phyloP scores from a whole-genome alignment of 352 stramenopile genomes.

The Achlya hypogyna region DNA sequence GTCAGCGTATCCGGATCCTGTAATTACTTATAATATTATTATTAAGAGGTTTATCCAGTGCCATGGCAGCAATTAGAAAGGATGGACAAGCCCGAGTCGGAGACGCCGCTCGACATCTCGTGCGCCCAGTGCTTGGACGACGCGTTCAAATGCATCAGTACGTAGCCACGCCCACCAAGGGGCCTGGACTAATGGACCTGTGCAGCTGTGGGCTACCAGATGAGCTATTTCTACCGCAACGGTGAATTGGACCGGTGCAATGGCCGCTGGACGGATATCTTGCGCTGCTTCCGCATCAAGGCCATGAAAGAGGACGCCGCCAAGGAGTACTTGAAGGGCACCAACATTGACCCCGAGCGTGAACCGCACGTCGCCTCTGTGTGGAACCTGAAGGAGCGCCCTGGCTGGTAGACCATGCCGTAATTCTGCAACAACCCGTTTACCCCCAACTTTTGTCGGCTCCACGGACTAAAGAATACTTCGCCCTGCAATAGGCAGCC shows the following conservation, averaged over 20 bases:
- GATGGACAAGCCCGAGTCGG: background rate
- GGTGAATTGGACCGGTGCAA: constrained; percentile 68
- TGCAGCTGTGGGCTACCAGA: constrained; percentile 63
- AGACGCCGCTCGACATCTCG: background rate
- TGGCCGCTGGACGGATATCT: constrained; percentile 75
- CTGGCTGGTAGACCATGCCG: constrained; percentile 70
- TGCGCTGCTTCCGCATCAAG: constrained; percentile 61
- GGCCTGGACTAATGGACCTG: background rate
- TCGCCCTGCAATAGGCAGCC: too few relatives aligned
- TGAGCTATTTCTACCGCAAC: constrained; percentile 73
- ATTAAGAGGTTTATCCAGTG: background rate
- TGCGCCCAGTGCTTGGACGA: constrained; percentile 74
- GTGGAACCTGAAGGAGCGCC: constrained; percentile 54
- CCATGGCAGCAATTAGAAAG: background rate
- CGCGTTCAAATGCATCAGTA: constrained; percentile 80
- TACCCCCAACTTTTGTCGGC: too few relatives aligned
- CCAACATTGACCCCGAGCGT: constrained; percentile 47
- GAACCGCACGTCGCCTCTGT: constrained; percentile 44
- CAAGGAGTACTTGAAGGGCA: constrained; percentile 57
- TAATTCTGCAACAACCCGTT: too few relatives aligned
- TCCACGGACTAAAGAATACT: too few relatives aligned
- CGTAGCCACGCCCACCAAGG: constrained; percentile 21
- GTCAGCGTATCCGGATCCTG: background rate
- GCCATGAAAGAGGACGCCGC: constrained; percentile 49
- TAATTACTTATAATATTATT: background rate